Percentiles rank a stretch among this genome's conserved stretches.
Conservation (phyloP, 2,329 filamentous ascomycete species). For the Alternaria burnsii region DNA sequence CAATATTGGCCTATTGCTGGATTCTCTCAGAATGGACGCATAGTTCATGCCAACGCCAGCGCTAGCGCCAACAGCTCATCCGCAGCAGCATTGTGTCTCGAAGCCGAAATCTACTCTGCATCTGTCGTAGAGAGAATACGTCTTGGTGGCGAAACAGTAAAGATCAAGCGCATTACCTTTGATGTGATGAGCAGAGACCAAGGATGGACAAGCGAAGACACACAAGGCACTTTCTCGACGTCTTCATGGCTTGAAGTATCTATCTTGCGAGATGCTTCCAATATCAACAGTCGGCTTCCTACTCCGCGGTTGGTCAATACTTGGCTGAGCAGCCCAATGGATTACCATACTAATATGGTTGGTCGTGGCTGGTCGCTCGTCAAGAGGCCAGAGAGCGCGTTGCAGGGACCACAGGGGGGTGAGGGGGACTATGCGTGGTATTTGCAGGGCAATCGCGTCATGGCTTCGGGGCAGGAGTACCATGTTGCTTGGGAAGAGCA, state of each 20-base stretch:
- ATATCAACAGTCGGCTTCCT: conserved; percentile 7
- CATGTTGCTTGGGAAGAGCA: conserved; percentile 30
- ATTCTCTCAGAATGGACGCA: conserved; percentile 2
- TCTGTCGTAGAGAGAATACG: conserved; percentile 11
- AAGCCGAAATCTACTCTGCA: conserved; percentile 21
- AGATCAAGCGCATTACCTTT: conserved; percentile 37
- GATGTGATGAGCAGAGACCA: conserved; percentile 39
- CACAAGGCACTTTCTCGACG: conserved; percentile 35
- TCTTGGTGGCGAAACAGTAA: conserved; percentile 23
- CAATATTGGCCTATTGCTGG: conserved; percentile 32
- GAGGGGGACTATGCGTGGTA: conserved; percentile 42
- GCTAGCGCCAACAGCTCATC: conserved; percentile 10
- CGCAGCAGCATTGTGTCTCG: conserved; percentile 29
- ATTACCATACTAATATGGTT: conserved; percentile 15
- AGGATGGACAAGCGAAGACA: conserved; percentile 43
- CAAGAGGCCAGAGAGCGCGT: conserved; percentile 23
- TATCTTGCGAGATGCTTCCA: conserved; percentile 32
- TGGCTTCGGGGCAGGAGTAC: conserved; percentile 20
- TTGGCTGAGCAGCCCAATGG: conserved; percentile 5
- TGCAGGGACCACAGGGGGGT: conserved; percentile 33
- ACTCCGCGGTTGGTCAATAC: conserved; percentile 9
- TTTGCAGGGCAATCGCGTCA: conserved; percentile 44
- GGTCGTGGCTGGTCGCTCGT: conserved; percentile 29
- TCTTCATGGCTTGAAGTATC: conserved; percentile 47
- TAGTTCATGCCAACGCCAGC: conserved; percentile 4